These are phyloP conservation scores for Plantago lanceolata DNA, from an alignment of 305 asterid genomes.

Conservation along the genomic window DNA sequence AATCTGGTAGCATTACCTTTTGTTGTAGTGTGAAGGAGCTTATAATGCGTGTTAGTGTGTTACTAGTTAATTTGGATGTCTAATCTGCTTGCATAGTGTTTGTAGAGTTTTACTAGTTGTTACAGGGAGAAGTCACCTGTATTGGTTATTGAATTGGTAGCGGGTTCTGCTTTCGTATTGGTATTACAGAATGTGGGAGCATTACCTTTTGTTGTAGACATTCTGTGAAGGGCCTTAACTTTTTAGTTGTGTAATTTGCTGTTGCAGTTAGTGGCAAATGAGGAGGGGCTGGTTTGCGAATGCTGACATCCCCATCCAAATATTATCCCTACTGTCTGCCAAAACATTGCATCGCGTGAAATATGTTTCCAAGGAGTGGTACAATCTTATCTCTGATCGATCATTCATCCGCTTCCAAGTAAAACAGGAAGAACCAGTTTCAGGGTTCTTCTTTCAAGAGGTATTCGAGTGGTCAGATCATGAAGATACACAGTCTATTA, in stretches of 20 bases:
- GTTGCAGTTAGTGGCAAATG: constrained; percentile 28
- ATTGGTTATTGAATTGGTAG: no score
- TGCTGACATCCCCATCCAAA: constrained; percentile 34
- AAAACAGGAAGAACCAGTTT: constrained; percentile 34
- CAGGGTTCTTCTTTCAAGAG: constrained; percentile 66
- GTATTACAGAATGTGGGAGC: no score
- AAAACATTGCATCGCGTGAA: constrained; percentile 38
- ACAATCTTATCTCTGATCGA: constrained; percentile 40
- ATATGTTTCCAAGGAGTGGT: constrained; percentile 54
- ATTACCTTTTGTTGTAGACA: no score
- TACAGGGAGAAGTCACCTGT: no score
- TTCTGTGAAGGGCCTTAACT: no score
- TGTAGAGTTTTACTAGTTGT: no score
- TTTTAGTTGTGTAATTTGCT: not conserved
- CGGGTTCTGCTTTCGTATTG: no score
- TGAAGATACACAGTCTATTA: constrained; percentile 33
- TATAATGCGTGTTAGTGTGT: no score
- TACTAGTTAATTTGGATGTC: not conserved
- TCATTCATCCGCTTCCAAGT: constrained; percentile 37
- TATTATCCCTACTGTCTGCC: constrained; percentile 40
- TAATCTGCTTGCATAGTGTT: no score
- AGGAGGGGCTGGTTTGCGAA: constrained; percentile 30
- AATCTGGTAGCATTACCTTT: no score
- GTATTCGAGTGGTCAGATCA: constrained; percentile 32
- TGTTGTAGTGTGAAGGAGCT: no score